Evolutionary conservation across 164 flowering plant species (phyloP).

Genomic region (Hamamelis virginiana): DNA sequence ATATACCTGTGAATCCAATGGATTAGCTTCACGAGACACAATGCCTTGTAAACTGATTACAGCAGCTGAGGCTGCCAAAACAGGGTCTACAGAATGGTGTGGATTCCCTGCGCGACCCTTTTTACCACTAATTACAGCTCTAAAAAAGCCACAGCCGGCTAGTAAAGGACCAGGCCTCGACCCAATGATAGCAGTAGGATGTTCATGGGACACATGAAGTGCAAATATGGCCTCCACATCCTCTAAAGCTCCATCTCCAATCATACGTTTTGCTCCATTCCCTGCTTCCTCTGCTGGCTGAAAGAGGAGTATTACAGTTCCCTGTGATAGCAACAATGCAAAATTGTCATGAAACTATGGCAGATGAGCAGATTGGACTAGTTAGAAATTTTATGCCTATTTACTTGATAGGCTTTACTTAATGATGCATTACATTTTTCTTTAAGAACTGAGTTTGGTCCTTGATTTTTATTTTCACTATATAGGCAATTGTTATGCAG

Average conservation of each 20-base stretch:
- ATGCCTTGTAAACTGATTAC: constrained; percentile 81
- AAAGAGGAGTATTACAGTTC: constrained; percentile 77
- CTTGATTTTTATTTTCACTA: too few relatives aligned
- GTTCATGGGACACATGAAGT: constrained; percentile 63
- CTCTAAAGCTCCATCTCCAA: constrained; percentile 69
- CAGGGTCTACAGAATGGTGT: constrained; percentile 45
- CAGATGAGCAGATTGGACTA: too few relatives aligned
- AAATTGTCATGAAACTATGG: too few relatives aligned
- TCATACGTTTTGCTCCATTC: constrained; percentile 81
- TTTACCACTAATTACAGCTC: constrained; percentile 54
- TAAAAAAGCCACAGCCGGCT: constrained; percentile 86
- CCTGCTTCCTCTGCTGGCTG: constrained; percentile 98
- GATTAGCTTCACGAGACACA: constrained; percentile 88
- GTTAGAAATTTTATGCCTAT: too few relatives aligned
- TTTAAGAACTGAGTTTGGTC: too few relatives aligned
- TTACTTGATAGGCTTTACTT: too few relatives aligned
- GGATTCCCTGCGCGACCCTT: constrained; percentile 33
- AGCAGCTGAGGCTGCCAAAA: constrained; percentile 74
- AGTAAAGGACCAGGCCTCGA: constrained; percentile 84
- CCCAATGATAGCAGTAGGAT: constrained; percentile 62
- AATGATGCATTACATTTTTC: too few relatives aligned
- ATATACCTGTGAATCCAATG: constrained; percentile 79
- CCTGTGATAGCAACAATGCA: constrained; percentile 33
- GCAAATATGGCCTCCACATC: constrained; percentile 88
- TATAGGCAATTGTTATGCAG: too few relatives aligned